Evolutionary conservation across 108 stramenopile species (phyloP).

Genomic region (Schizochytrium sp.): DNA sequence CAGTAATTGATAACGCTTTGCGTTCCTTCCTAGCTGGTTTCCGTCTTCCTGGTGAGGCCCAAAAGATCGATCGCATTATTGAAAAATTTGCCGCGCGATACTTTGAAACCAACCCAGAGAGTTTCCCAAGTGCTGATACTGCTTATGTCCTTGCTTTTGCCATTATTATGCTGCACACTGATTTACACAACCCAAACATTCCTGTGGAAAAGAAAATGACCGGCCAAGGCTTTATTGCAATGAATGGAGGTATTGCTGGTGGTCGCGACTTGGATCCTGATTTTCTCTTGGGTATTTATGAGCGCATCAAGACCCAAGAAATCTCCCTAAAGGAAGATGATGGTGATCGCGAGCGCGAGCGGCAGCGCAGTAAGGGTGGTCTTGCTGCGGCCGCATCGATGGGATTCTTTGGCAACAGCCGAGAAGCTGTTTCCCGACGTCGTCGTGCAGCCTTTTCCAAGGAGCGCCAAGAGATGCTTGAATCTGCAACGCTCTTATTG

Average conservation of each 20-base stretch:
- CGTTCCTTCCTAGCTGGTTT: constrained; percentile 94
- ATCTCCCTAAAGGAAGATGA: constrained; percentile 97
- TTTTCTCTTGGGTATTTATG: constrained; percentile 89
- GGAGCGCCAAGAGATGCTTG: constrained; percentile 93
- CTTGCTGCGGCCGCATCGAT: not conserved
- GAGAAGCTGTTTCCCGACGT: constrained; percentile 64
- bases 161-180: constrained; percentile 98
- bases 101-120: constrained; percentile 83
- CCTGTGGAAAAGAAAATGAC: constrained; percentile 94
- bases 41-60: constrained; percentile 97
- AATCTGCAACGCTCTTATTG: constrained; percentile 64
- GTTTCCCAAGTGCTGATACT: constrained; percentile 91
- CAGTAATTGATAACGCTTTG: constrained; percentile 93
- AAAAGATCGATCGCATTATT: constrained; percentile 99
- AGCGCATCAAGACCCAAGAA: constrained; percentile 90
- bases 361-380: constrained; percentile 65
- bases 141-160: constrained; percentile 98
- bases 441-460: constrained; percentile 77
- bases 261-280: constrained; percentile 91
- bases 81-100: constrained; percentile 97
- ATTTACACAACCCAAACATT: constrained; percentile 97
- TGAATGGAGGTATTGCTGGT: constrained; percentile 96
- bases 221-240: constrained; percentile 82
- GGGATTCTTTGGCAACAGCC: constrained; percentile 35
- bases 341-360: constrained; percentile 80